Evolutionary conservation across 2,329 filamentous ascomycete genomes (phyloP), one percentile per base, ranked within the genome.

Genomic region (Pseudopyricularia cyperi): DNA sequence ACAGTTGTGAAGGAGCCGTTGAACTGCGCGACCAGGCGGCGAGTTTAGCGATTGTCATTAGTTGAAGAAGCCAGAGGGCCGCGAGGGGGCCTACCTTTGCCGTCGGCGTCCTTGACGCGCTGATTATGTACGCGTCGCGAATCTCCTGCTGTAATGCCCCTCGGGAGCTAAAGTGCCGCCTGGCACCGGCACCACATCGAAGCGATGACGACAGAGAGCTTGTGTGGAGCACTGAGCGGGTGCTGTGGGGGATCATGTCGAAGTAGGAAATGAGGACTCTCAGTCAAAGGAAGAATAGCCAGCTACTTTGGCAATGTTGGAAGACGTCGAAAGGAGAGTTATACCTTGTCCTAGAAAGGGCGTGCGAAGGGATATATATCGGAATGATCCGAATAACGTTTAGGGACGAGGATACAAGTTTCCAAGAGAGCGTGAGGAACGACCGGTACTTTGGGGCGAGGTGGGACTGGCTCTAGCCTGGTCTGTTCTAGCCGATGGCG

Each of bases 111-210:
- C 93, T 79, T 15, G 90, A 80, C 11, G 87, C 93, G 63, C 89
- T 90, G 56, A 98, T 69, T 59, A 98, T 97, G 69, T 97, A 98
- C 48, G 87, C 91, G 67, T 96, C 89, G 63, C 87, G 83, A 52
- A 95, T 78, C 64, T 95, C 85, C 68, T 83, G 72, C 55, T 67
- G 68, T 34, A 72, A 62, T n/a, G 65, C 60, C 39, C 67, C 54
- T 26, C 39, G 37, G 22, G 39, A 44, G 33, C 50, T 51, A 28
- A 79, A 78, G 51, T 64, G 65, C 51, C 75, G 71, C 50, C 64
- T 61, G 32, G 68, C 5, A 2, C 53, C 47, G 19, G 68, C 5
- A 2, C 53, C 47, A n/a, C 24, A 22, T 32, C 34, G 34, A 24
- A 39, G 35, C 22, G 48, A 30, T 39, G 34, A 46, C 26, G 50